phyloP scores from a whole-genome alignment of 805 yeast genomes.

The Yamadazyma ubonensis region DNA sequence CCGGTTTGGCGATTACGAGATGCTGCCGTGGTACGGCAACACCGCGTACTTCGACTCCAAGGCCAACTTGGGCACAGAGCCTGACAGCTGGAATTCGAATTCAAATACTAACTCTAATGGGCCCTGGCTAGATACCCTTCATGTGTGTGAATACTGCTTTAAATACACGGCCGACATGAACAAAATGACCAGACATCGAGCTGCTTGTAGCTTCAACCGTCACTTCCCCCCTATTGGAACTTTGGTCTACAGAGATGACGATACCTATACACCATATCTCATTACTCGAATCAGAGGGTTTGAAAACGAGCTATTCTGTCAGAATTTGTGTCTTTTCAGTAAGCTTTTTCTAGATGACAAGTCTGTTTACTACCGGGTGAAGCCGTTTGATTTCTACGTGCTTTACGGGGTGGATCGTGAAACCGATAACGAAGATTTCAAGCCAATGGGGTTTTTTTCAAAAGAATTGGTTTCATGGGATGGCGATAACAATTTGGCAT shows the following conservation, averaged over 20 bases:
- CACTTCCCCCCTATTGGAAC: slow-evolving; percentile 56
- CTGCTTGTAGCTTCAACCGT: slow-evolving; percentile 37
- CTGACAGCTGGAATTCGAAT: too few species aligned
- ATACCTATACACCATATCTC: slow-evolving; percentile 36
- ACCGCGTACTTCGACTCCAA: slow-evolving; percentile 60
- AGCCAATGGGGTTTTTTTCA: slow-evolving; percentile 90
- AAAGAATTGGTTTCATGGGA: slow-evolving; percentile 81
- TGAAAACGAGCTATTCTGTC: slow-evolving; percentile 67
- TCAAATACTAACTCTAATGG: too few species aligned
- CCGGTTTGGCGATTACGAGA: slow-evolving; percentile 62
- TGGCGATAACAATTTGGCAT: slow-evolving; percentile 77
- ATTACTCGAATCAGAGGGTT: slow-evolving; percentile 71
- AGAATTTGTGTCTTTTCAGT: slow-evolving; percentile 79
- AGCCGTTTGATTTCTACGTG: slow-evolving; percentile 76
- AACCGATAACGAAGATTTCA: slow-evolving; percentile 20
- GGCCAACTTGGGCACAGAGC: slow-evolving; percentile 6
- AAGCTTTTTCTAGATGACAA: slow-evolving; percentile 88
- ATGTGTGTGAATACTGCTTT: slow-evolving; percentile 82
- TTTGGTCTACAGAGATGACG: slow-evolving; percentile 61
- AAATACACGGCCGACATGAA: slow-evolving; percentile 58
- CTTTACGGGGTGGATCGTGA: slow-evolving; percentile 59
- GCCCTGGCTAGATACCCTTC: slow-evolving; percentile 59
- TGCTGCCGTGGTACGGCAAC: slow-evolving; percentile 87
- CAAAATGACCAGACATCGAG: slow-evolving; percentile 51
- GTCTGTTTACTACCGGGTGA: slow-evolving; percentile 78